phyloP scores from a whole-genome alignment of 2,329 filamentous ascomycete species.

The Parafenestella ontariensis region DNA sequence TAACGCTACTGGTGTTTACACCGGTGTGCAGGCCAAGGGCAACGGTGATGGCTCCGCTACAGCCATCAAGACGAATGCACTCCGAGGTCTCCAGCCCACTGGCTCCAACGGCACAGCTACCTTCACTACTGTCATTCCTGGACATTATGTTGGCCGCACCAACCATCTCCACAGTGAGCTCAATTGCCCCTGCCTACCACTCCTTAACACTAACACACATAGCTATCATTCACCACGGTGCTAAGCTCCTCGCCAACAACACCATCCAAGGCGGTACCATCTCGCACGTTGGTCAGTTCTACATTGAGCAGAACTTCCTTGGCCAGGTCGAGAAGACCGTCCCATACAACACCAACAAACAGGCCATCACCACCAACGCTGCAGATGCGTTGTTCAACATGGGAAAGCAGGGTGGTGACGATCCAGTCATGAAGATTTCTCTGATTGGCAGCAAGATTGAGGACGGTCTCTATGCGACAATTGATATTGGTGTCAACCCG shows the following conservation, averaged over 20 bases:
- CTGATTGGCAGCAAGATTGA: slow-evolving; percentile 56
- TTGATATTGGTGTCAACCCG: slow-evolving; percentile 43
- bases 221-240: slow-evolving; percentile 49
- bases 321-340: slow-evolving; percentile 55
- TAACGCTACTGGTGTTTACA: slow-evolving; percentile 53
- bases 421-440: slow-evolving; percentile 65
- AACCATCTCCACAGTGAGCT: slow-evolving; percentile 44
- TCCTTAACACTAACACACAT: not conserved
- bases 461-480: slow-evolving; percentile 41
- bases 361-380: slow-evolving; percentile 57
- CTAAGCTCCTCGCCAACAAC: slow-evolving; percentile 55
- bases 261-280: slow-evolving; percentile 60
- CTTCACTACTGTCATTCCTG: slow-evolving; percentile 59
- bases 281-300: slow-evolving; percentile 69
- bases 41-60: slow-evolving; percentile 40
- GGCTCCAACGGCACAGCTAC: slow-evolving; percentile 57
- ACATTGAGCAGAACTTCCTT: slow-evolving; percentile 68
- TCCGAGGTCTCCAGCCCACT: slow-evolving; percentile 58
- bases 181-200: not conserved
- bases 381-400: slow-evolving; percentile 59
- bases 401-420: slow-evolving; percentile 57
- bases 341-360: slow-evolving; percentile 55
- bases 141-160: slow-evolving; percentile 47
- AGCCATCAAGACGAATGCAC: slow-evolving; percentile 46
- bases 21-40: slow-evolving; percentile 52